Conservation (phyloP, 202 grass and related monocot genomes). For the Panicum hallii region DNA sequence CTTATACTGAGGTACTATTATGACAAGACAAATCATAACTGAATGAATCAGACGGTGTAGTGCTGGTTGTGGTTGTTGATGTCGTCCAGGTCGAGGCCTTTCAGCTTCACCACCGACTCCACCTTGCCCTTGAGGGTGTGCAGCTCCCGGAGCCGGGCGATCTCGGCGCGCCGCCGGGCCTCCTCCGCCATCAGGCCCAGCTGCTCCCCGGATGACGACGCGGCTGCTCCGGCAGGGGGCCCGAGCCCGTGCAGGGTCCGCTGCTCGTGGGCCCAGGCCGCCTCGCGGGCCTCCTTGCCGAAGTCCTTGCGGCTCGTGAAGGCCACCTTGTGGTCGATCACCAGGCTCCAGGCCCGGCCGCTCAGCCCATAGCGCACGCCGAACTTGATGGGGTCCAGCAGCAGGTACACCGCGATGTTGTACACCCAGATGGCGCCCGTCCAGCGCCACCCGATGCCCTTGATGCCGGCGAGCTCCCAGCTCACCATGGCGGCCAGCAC, state of each 20-base stretch:
- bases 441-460: slow-evolving; percentile 64
- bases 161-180: slow-evolving; percentile 59
- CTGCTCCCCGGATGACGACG: slow-evolving; percentile 48
- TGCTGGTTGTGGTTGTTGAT: slow-evolving; percentile 21
- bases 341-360: slow-evolving; percentile 65
- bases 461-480: slow-evolving; percentile 55
- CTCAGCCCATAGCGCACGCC: slow-evolving; percentile 58
- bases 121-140: slow-evolving; percentile 69
- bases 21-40: too few relatives aligned
- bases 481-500: slow-evolving; percentile 37
- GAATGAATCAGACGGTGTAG: too few relatives aligned
- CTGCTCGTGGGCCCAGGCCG: slow-evolving; percentile 64
- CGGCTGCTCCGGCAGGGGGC: background rate
- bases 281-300: slow-evolving; percentile 54
- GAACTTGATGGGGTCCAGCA: slow-evolving; percentile 68
- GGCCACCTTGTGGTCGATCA: slow-evolving; percentile 62
- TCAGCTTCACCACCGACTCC: slow-evolving; percentile 54
- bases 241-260: slow-evolving; percentile 65
- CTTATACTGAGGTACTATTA: too few relatives aligned
- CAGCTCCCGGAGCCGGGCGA: slow-evolving; percentile 57
- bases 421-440: slow-evolving; percentile 62
- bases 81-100: slow-evolving; percentile 56
- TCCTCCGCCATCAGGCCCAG: slow-evolving; percentile 64
- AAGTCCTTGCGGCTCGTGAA: slow-evolving; percentile 69
- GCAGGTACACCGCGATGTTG: slow-evolving; percentile 55